Conservation (phyloP, 2,329 filamentous ascomycete genomes). For the Aspergillus sp. region DNA sequence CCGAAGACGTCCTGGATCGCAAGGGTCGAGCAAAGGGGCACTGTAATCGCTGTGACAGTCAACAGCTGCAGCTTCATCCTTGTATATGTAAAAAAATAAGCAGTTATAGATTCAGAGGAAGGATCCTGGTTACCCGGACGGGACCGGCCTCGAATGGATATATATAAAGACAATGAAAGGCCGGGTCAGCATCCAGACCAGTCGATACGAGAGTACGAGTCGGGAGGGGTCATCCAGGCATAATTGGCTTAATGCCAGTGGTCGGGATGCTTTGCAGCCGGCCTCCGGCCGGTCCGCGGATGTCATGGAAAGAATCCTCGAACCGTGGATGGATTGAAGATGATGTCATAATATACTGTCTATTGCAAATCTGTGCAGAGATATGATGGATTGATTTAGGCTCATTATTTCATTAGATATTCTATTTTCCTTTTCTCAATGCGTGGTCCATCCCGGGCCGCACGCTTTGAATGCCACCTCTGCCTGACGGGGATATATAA, state of each 20-base stretch:
- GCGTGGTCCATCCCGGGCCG: background rate
- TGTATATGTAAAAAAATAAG: background rate
- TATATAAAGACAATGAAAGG: background rate
- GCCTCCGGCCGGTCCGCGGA: background rate
- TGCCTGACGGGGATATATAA: background rate
- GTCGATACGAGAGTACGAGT: background rate
- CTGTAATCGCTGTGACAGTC: constrained; percentile 12
- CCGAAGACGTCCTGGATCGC: constrained; percentile 42
- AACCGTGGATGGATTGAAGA: background rate
- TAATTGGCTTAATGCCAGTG: background rate
- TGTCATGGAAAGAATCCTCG: background rate
- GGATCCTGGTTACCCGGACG: background rate
- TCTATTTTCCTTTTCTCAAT: constrained; percentile 1
- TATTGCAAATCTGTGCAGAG: no score
- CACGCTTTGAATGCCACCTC: background rate
- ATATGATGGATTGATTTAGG: background rate
- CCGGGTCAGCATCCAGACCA: background rate
- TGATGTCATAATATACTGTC: constrained; percentile 1
- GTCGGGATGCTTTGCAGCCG: background rate
- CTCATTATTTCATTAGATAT: constrained; percentile 8
- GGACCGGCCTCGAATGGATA: background rate
- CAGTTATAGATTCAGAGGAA: background rate
- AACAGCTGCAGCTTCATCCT: constrained; percentile 16
- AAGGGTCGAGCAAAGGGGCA: constrained; percentile 49
- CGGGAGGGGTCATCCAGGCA: background rate